Percentiles rank a stretch among this genome's conserved stretches.
phyloP scores from a whole-genome alignment of 768 basidiomycete genomes.

The Lactarius sanguifluus region DNA sequence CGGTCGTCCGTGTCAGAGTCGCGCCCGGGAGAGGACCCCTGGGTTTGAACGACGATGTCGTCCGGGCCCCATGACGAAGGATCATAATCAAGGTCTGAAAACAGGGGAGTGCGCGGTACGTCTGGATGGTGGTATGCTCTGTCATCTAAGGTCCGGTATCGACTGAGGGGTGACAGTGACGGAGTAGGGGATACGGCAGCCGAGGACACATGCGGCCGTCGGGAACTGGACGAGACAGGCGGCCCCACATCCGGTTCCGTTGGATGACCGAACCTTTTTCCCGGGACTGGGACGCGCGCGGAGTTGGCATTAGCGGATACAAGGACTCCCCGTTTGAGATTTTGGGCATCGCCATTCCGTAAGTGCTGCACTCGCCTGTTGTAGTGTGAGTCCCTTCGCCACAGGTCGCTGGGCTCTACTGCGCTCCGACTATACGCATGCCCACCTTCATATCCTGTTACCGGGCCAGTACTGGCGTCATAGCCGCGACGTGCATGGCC shows the following conservation, averaged over 20 bases:
- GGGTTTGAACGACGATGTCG: neutral
- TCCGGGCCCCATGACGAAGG: neutral
- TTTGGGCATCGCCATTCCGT: neutral
- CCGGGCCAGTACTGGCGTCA: neutral
- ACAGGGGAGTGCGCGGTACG: constrained; percentile 19
- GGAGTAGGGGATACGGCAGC: neutral
- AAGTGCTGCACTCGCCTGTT: constrained; percentile 2
- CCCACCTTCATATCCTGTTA: neutral
- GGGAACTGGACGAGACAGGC: neutral
- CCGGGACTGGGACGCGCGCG: neutral
- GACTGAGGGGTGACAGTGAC: neutral
- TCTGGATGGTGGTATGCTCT: constrained; percentile 24
- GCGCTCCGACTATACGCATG: neutral
- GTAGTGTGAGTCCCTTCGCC: neutral
- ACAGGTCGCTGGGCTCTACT: neutral
- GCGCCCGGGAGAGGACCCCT: neutral
- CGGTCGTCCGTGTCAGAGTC: neutral
- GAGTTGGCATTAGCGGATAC: neutral
- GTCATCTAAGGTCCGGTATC: constrained; percentile 17
- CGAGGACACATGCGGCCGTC: neutral
- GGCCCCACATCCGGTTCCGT: neutral
- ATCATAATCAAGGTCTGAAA: constrained; percentile 7
- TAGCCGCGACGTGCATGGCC: neutral
- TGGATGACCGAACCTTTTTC: neutral
- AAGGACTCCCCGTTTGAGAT: neutral